Conservation (phyloP, 805 yeast species). For the Isabelozyma heimii region DNA sequence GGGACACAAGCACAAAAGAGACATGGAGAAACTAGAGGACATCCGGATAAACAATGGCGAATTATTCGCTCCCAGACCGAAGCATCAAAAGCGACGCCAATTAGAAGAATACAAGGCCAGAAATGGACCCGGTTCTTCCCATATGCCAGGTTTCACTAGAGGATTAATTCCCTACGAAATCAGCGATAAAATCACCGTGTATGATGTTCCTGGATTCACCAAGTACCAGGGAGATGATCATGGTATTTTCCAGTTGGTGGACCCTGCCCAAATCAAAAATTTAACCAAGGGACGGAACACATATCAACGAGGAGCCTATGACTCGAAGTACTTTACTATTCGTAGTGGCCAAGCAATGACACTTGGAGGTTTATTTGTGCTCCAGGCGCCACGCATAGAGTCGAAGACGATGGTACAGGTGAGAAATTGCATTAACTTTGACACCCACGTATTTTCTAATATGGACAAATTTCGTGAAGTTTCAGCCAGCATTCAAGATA, state of each 20-base stretch:
- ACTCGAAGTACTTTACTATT: constrained; percentile 33
- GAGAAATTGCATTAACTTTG: constrained; percentile 43
- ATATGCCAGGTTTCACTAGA: constrained; percentile 73
- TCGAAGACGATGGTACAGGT: constrained; percentile 42
- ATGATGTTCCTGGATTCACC: constrained; percentile 50
- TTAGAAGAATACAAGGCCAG: constrained; percentile 17
- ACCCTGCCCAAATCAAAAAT: constrained; percentile 19
- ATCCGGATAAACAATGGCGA: constrained; percentile 13
- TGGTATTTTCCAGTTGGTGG: constrained; percentile 26
- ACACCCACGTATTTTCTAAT: constrained; percentile 29
- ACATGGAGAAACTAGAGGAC: constrained; percentile 10
- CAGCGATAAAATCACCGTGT: constrained; percentile 27
- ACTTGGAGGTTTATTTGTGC: constrained; percentile 60
- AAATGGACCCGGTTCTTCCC: constrained; percentile 46
- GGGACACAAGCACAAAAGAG: constrained; percentile 4
- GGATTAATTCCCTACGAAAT: constrained; percentile 34
- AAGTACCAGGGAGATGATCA: constrained; percentile 16
- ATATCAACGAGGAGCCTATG: constrained; percentile 25
- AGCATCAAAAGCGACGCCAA: neutral
- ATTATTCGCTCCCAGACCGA: neutral
- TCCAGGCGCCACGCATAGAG: constrained; percentile 49
- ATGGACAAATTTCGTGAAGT: constrained; percentile 27
- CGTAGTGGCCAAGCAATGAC: constrained; percentile 47
- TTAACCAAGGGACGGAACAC: constrained; percentile 27
- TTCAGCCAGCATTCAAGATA: constrained; percentile 9